Base-by-base conservation (phyloP, 177 flowering plant species). In the Telopea speciosissima region DNA sequence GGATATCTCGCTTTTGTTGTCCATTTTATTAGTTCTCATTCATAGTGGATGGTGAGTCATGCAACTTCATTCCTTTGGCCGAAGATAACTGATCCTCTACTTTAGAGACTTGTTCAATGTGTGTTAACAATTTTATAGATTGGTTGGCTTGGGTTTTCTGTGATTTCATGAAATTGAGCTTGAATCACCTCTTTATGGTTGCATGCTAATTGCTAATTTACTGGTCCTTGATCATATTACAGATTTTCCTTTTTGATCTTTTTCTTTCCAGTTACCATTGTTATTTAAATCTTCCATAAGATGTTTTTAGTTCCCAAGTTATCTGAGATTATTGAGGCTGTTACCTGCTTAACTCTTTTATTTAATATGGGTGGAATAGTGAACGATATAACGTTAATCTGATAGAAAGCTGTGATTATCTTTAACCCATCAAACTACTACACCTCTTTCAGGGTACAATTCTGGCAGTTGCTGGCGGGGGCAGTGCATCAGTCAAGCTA, bases 391-490 rank as follows among this genome's bases (percentile, higher is more conserved):
- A 44, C 13, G 1, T 44, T 9, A n/a, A n/a, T n/a, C n/a, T n/a
- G n/a, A 10, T 44, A 44, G 49, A 44, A 44, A 9, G 49, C 14
- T 44, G 49, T 3, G 14, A 44, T 44, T 44, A 44, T 44, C 49
- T 44, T 13, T 9, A 9, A 44, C 49, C 49, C 49, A 44, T 3
- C 49, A 9, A 44, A n/a, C n/a, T n/a, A 63, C 25, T 63, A 3
- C 6, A 63, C 40, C 10, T 66, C 22, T 25, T 72, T 24, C 89
- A 96, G 99, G 98, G 99, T 68, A 87, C 86, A 67, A 81, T 79
- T 61, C 84, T 96, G 31, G 99, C 99, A 67, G 98, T 90, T 70
- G 99, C 99, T 63, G 99, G 98, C 31, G 99, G 99, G 24, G 88
- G 98, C 62, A 96, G 99, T 79, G 89, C 95, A 64, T 91, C 98